Conservation (phyloP, 1,139 yeast genomes). For the Saccharomycopsis hybrid region DNA sequence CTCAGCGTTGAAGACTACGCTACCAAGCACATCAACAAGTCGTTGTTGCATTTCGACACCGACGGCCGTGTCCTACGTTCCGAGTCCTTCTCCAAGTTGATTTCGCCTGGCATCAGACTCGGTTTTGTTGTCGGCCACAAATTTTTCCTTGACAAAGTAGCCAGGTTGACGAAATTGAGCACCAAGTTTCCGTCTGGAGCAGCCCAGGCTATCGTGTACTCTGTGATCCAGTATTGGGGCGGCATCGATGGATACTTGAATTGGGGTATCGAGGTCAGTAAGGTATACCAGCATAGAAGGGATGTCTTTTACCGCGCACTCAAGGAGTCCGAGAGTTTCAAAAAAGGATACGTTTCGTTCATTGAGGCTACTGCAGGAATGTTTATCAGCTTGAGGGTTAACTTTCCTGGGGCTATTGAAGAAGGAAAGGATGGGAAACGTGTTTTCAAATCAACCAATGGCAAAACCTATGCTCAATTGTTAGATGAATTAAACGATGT, state of each 20-base stretch:
- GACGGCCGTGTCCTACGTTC: conserved; percentile 70
- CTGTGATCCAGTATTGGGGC: conserved; percentile 36
- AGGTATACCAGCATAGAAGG: conserved; percentile 42
- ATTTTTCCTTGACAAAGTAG: conserved; percentile 41
- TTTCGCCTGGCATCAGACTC: conserved; percentile 71
- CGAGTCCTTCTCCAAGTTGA: conserved; percentile 69
- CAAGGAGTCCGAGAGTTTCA: conserved; percentile 29
- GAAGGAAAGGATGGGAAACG: too few species aligned
- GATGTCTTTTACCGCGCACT: conserved; percentile 50
- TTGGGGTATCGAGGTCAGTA: conserved; percentile 49
- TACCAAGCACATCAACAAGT: conserved; percentile 38
- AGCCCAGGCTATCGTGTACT: conserved; percentile 36
- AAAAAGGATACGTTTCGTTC: conserved; percentile 32
- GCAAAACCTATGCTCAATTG: conserved; percentile 4
- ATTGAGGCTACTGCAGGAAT: conserved; percentile 60
- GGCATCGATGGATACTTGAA: conserved; percentile 51
- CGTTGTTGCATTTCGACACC: conserved; percentile 54
- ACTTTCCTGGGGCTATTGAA: conserved; percentile 43
- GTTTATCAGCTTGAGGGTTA: conserved; percentile 50
- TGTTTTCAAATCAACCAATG: too few species aligned
- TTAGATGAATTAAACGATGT: conserved; percentile 31
- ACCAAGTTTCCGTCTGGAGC: conserved; percentile 41
- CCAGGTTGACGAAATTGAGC: conserved; percentile 32
- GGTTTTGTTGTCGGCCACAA: conserved; percentile 70
- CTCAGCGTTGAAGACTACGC: conserved; percentile 66